phyloP scores from a whole-genome alignment of 2,329 filamentous ascomycete genomes.

The Epicoccum sorghinum region DNA sequence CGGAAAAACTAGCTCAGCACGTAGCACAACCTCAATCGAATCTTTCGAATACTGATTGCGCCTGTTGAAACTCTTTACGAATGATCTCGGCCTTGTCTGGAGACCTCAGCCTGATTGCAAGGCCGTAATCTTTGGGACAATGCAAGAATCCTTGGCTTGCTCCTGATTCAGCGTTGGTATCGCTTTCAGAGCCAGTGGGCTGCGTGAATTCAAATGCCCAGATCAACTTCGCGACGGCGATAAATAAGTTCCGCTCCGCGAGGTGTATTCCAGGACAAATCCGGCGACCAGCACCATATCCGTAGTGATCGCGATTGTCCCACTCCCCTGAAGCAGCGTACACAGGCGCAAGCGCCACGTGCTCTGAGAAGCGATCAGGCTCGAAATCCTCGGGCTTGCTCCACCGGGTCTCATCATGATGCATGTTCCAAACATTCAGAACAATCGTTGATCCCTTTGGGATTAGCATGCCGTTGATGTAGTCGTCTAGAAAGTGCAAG shows the following conservation, averaged over 20 bases:
- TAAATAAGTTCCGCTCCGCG: constrained; percentile 36
- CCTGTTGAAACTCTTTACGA: constrained; percentile 7
- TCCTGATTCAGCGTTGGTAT: constrained; percentile 5
- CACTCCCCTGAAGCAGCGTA: constrained; percentile 20
- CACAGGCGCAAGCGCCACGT: constrained; percentile 19
- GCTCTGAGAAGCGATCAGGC: constrained; percentile 25
- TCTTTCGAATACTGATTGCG: constrained; percentile 7
- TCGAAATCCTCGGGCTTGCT: constrained; percentile 24
- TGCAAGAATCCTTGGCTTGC: constrained; percentile 11
- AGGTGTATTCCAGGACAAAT: constrained; percentile 45
- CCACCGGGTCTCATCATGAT: constrained; percentile 20
- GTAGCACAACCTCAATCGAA: not conserved
- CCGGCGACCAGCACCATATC: constrained; percentile 47
- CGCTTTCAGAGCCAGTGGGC: constrained; percentile 7
- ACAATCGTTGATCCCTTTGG: constrained; percentile 43
- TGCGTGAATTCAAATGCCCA: constrained; percentile 14
- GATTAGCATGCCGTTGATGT: constrained; percentile 23
- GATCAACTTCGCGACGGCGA: constrained; percentile 4
- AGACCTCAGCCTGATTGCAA: constrained; percentile 8
- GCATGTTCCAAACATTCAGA: constrained; percentile 39
- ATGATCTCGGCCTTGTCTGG: constrained; percentile 1
- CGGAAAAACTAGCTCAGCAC: not conserved
- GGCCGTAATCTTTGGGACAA: constrained; percentile 9
- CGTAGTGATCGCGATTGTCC: constrained; percentile 39
- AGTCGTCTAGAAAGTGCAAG: constrained; percentile 2